Percentiles rank a stretch among this genome's conserved stretches.
Evolutionary conservation across 805 yeast genomes (phyloP).

Genomic region (Zygosaccharomyces bisporus): DNA sequence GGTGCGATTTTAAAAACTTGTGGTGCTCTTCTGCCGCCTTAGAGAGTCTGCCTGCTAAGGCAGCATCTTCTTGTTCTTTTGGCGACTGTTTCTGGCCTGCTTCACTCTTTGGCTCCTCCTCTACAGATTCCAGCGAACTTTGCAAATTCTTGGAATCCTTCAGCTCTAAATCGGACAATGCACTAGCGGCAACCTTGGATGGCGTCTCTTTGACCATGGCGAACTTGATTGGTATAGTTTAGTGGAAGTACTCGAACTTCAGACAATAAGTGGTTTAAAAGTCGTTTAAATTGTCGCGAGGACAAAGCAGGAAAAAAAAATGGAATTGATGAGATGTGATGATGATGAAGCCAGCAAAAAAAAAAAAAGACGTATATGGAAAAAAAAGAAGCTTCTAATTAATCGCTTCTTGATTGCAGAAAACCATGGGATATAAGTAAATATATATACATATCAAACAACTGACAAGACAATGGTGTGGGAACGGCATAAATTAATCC

Average conservation of each 20-base stretch:
- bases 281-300: not conserved
- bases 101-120: slow-evolving; percentile 32
- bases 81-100: slow-evolving; percentile 13
- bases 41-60: slow-evolving; percentile 27
- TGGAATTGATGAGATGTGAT: not conserved
- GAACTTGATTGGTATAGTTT: not conserved
- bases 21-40: slow-evolving; percentile 44
- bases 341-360: not conserved
- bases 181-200: slow-evolving; percentile 59
- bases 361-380: not conserved
- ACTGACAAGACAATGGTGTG: not conserved
- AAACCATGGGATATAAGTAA: too few species aligned
- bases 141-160: slow-evolving; percentile 42
- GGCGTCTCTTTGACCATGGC: slow-evolving; percentile 57
- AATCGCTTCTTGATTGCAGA: not conserved
- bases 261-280: not conserved
- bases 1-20: slow-evolving; percentile 56
- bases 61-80: slow-evolving; percentile 23
- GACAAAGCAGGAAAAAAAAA: not conserved
- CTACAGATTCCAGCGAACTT: slow-evolving; percentile 42
- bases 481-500: not conserved
- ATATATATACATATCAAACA: slow-evolving; percentile 1
- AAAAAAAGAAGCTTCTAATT: not conserved
- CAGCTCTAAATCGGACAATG: slow-evolving; percentile 51
- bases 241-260: not conserved